Base-by-base conservation (phyloP, 208 protist genomes). In the Herpetomonas muscarum region DNA sequence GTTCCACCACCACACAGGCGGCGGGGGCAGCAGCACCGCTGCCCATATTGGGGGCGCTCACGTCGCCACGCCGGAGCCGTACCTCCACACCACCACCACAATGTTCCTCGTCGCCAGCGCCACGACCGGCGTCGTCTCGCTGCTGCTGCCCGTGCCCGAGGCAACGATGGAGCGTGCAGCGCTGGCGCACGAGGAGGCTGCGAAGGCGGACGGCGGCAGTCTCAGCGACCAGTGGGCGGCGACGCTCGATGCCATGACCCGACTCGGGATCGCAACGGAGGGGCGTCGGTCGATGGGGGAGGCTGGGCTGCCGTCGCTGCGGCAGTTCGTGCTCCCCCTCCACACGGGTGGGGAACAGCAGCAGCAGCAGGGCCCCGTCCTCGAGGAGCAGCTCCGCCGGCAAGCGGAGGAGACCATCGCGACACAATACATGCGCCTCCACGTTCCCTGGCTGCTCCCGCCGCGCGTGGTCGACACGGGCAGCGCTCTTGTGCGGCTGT, bases 211-310 rank as follows among this genome's bases (percentile, higher is more conserved):
- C 22, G 22, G 13, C 10, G 46, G 21, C 44, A 36, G 24, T 56
- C 41, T 17, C 42, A 13, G 30, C 39, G 36, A 45, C 15, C 26
- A 46, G 7, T 24, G 48, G 34, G 44, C 49, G 12, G 59, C 57
- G 22, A 41, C 36, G 5, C 60, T 74, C 30, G 42, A 54, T 13
- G 13, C n/a, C 17, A 45, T 67, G 13, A 30, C 75, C 13, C n/a
- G 57, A 42, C 31, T 75, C 10, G 74, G 74, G 26, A 6, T 80
- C 26, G 69, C 53, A 15, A 59, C 64, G 15, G 60, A 74, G 21
- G 74, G 74, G 7, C 57, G 63, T 10, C 68, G 74, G 28, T 64
- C 44, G 7, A 59, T 80, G 17, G 74, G 74, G 3, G 74, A 80
- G 69, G 63, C 58, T 0, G 49, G 60, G 0, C 47, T 64, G 21